phyloP scores from a whole-genome alignment of 1,284 basidiomycete species.

The Rhodotorula sp. region DNA sequence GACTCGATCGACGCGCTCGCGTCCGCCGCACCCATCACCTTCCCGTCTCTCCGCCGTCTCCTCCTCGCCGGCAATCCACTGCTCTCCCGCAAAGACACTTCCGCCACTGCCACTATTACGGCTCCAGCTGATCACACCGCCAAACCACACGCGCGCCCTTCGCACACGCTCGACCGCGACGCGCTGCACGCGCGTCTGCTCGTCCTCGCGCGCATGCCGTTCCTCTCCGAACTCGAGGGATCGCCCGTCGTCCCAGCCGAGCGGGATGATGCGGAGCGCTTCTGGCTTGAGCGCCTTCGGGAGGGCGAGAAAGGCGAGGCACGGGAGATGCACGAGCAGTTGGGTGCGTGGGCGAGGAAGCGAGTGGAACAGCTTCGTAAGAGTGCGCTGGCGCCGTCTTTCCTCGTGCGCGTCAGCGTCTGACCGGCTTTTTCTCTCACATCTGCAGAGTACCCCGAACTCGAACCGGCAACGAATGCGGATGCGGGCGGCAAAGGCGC shows the following conservation, averaged over 20 bases:
- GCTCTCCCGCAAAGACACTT: conserved; percentile 47
- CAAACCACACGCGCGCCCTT: neutral
- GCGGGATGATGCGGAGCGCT: conserved; percentile 80
- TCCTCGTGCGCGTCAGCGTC: neutral
- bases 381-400: conserved; percentile 56
- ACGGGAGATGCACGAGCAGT: neutral
- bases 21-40: conserved; percentile 29
- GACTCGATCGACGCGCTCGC: too few relatives aligned
- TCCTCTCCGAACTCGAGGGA: conserved; percentile 63
- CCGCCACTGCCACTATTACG: too few relatives aligned
- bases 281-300: conserved; percentile 68
- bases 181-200: conserved; percentile 1
- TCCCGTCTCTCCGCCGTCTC: conserved; percentile 60
- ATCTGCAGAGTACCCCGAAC: neutral
- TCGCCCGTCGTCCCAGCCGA: conserved; percentile 66
- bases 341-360: conserved; percentile 20
- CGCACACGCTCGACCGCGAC: neutral
- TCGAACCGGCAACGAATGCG: neutral
- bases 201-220: conserved; percentile 6
- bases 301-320: neutral
- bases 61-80: conserved; percentile 68
- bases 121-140: conserved; percentile 45
- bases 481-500: too few relatives aligned
- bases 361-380: conserved; percentile 64
- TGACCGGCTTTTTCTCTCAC: neutral